Percentiles rank a stretch among this genome's conserved stretches.
These are phyloP conservation scores for Cladophialophora yegresii DNA, from an alignment of 2,329 filamentous ascomycete species.

Conservation along the genomic window DNA sequence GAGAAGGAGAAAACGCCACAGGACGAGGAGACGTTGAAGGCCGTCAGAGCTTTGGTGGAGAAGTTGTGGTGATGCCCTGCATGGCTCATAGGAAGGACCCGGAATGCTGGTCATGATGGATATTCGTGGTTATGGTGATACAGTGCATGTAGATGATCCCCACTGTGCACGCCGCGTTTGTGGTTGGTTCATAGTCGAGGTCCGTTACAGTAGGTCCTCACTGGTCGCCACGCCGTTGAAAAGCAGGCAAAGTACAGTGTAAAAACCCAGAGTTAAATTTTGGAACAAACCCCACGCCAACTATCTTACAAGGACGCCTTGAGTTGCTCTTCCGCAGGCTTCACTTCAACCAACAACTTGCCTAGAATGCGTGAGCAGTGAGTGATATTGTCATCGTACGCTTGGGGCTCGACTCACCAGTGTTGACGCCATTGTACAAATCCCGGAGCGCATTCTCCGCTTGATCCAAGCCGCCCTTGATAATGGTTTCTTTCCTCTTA, in stretches of 20 bases:
- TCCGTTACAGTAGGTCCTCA: neutral
- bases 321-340: constrained; percentile 42
- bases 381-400: neutral
- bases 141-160: no score
- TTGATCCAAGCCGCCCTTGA: constrained; percentile 66
- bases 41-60: constrained; percentile 30
- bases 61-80: constrained; percentile 19
- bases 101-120: neutral
- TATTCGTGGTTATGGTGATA: neutral
- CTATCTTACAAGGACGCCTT: constrained; percentile 23
- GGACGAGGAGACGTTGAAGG: constrained; percentile 25
- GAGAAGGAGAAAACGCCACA: constrained; percentile 25
- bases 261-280: neutral
- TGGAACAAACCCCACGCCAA: neutral
- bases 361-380: constrained; percentile 18
- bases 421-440: constrained; percentile 70
- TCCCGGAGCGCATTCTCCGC: constrained; percentile 65
- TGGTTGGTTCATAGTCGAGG: no score
- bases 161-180: no score
- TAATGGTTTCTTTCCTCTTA: constrained; percentile 69
- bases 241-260: neutral
- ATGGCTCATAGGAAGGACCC: neutral
- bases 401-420: constrained; percentile 53
- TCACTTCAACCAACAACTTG: constrained; percentile 51
- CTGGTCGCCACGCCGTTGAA: neutral